Conservation (phyloP, 1,284 basidiomycete species). For the Papiliotrema fonsecae region DNA sequence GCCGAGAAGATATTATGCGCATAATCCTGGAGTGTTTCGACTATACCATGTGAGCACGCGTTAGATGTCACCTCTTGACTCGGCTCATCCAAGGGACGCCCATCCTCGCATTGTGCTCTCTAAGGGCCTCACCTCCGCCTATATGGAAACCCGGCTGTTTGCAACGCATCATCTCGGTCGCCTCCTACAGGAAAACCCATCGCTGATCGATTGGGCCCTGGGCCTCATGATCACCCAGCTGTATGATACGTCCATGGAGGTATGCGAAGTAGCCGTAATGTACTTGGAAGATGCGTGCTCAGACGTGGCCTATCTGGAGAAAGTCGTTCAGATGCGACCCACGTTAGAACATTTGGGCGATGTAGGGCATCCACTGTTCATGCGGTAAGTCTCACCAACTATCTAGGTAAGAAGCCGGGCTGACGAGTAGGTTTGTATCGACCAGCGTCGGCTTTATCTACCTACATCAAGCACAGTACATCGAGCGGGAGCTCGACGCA, state of each 20-base stretch:
- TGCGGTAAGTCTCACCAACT: slow-evolving; percentile 59
- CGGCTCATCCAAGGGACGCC: slow-evolving; percentile 61
- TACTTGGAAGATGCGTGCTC: slow-evolving; percentile 87
- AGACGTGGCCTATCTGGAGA: slow-evolving; percentile 72
- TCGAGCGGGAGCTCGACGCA: slow-evolving; percentile 87
- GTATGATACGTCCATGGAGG: slow-evolving; percentile 85
- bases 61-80: neutral
- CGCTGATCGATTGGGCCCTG: slow-evolving; percentile 74
- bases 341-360: slow-evolving; percentile 92
- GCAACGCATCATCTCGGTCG: slow-evolving; percentile 85
- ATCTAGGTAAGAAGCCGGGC: neutral
- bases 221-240: slow-evolving; percentile 88
- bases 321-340: slow-evolving; percentile 91
- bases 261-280: slow-evolving; percentile 82
- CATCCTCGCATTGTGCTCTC: slow-evolving; percentile 86
- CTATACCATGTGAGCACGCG: slow-evolving; percentile 66
- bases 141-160: slow-evolving; percentile 80
- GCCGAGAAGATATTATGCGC: slow-evolving; percentile 85
- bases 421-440: slow-evolving; percentile 76
- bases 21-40: slow-evolving; percentile 89
- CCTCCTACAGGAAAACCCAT: slow-evolving; percentile 51
- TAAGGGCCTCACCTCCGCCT: slow-evolving; percentile 87
- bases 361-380: slow-evolving; percentile 77
- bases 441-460: slow-evolving; percentile 89
- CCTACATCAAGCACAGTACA: slow-evolving; percentile 84